Evolutionary conservation across 768 basidiomycete species (phyloP).

Genomic region (Chalciporus chontae): DNA sequence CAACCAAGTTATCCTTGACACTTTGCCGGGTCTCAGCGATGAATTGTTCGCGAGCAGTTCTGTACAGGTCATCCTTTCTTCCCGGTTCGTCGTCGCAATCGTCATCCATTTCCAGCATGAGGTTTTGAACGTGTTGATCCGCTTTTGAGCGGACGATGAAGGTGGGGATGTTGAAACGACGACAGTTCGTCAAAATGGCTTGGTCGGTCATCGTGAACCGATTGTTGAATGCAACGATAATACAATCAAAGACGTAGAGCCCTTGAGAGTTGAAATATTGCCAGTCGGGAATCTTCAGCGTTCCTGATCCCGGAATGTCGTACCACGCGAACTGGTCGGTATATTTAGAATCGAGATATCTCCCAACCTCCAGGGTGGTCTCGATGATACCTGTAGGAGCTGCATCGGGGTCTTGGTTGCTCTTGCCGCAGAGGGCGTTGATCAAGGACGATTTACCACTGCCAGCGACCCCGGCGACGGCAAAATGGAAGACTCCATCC

Average conservation of each 20-base stretch:
- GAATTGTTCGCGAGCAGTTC: conserved; percentile 24
- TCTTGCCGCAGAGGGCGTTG: conserved; percentile 32
- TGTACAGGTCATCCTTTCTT: conserved; percentile 18
- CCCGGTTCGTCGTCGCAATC: conserved; percentile 21
- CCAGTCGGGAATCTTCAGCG: conserved; percentile 34
- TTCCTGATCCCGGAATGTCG: conserved; percentile 37
- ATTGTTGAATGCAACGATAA: conserved; percentile 34
- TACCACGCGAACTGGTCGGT: conserved; percentile 32
- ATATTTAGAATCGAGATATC: conserved; percentile 28
- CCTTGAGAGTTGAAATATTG: conserved; percentile 38
- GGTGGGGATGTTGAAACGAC: conserved; percentile 33
- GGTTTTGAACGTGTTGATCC: conserved; percentile 29
- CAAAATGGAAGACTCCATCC: conserved; percentile 29
- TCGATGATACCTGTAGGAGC: conserved; percentile 33
- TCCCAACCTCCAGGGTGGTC: conserved; percentile 28
- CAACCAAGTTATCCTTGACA: conserved; percentile 22
- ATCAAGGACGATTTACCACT: conserved; percentile 31
- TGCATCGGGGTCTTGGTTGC: conserved; percentile 23
- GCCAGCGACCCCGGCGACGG: conserved; percentile 29
- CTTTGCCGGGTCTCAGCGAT: conserved; percentile 24
- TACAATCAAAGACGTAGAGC: conserved; percentile 35
- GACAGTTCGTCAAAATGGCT: conserved; percentile 32
- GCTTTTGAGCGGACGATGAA: conserved; percentile 37
- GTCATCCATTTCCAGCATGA: conserved; percentile 27
- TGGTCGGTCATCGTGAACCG: conserved; percentile 36